These are phyloP conservation scores for Jamesozyma piceae DNA, from an alignment of 805 yeast genomes.

Conservation along the genomic window DNA sequence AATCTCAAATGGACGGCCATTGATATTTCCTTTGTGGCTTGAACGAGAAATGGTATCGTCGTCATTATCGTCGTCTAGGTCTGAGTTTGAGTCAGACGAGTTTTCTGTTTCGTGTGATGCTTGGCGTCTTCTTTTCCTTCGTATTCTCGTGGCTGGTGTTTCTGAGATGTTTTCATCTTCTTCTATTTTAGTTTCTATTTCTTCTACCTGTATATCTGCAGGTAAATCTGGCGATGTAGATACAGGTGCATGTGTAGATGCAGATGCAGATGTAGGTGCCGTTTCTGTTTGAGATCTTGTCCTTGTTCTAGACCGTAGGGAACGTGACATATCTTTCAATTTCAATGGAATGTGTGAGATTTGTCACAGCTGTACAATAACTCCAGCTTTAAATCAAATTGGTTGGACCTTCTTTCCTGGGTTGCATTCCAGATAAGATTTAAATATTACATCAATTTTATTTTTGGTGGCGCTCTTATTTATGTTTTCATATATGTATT, in stretches of 20 bases:
- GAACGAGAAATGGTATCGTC: background rate
- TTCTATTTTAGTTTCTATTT: too few species aligned
- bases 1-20: slow-evolving; percentile 51
- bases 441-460: too few species aligned
- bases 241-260: background rate
- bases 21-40: slow-evolving; percentile 5
- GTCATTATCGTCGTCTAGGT: background rate
- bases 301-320: background rate
- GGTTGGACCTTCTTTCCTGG: too few species aligned
- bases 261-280: background rate
- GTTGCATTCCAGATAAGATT: too few species aligned
- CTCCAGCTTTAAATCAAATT: too few species aligned
- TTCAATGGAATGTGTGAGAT: too few species aligned
- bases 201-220: too few species aligned
- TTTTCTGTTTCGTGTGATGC: background rate
- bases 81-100: background rate
- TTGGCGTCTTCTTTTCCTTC: background rate
- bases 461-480: too few species aligned
- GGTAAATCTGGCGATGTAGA: too few species aligned
- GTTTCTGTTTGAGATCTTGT: background rate
- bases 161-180: background rate
- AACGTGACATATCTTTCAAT: background rate
- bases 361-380: too few species aligned
- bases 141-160: background rate
- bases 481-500: too few species aligned